A percentile compares a stretch with the other conserved stretches of the same genome.
Conservation (phyloP, 2,329 filamentous ascomycete species). For the Diatrype stigma region DNA sequence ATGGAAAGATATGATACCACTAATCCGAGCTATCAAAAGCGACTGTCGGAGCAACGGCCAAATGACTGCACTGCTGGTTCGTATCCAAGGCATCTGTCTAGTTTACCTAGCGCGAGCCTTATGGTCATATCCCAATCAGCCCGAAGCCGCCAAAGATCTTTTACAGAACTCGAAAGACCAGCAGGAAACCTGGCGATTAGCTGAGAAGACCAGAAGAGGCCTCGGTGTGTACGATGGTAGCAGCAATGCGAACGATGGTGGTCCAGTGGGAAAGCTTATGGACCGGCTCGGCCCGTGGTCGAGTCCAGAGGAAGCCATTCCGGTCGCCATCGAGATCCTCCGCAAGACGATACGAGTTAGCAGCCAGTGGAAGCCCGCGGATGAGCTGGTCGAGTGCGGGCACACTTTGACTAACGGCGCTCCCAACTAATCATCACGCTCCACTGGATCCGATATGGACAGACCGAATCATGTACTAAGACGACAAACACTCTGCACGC, state of each 20-base stretch:
- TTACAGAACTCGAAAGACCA: conserved; percentile 21
- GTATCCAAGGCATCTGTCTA: conserved; percentile 26
- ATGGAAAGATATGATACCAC: conserved; percentile 20
- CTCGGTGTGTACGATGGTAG: conserved; percentile 21
- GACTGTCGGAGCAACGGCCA: conserved; percentile 19
- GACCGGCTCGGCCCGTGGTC: conserved; percentile 30
- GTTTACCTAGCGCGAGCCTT: conserved; percentile 19
- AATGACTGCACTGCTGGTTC: conserved; percentile 22
- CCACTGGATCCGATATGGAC: too few species aligned
- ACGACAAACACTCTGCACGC: too few species aligned
- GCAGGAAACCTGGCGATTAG: conserved; percentile 23
- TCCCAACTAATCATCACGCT: conserved; percentile 4
- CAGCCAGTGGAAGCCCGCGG: conserved; percentile 23
- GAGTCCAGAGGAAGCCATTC: conserved; percentile 23
- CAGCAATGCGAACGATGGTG: conserved; percentile 21
- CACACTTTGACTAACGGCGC: conserved; percentile 18
- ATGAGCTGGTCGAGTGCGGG: conserved; percentile 20
- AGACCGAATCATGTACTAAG: too few species aligned
- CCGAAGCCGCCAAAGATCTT: conserved; percentile 16
- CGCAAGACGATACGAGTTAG: conserved; percentile 21
- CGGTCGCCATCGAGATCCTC: conserved; percentile 24
- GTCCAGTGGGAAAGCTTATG: conserved; percentile 25
- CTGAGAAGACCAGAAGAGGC: conserved; percentile 19
- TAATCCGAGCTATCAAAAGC: conserved; percentile 19
- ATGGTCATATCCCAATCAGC: conserved; percentile 17